These are phyloP conservation scores for Ramalina peruviana DNA, from an alignment of 495 filamentous ascomycete species.

Conservation along the genomic window DNA sequence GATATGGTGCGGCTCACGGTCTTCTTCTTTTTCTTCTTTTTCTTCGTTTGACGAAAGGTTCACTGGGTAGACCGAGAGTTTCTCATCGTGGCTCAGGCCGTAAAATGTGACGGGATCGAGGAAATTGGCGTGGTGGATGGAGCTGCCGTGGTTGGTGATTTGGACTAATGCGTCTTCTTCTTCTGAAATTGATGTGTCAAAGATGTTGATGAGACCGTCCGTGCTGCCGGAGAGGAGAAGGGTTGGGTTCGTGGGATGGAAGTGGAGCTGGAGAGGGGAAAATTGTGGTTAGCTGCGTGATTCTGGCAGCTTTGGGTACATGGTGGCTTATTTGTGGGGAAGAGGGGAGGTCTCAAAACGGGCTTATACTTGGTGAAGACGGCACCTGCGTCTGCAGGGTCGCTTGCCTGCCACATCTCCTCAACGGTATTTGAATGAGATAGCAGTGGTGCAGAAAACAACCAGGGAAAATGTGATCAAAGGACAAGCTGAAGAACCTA, in stretches of 20 bases:
- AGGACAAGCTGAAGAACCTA: conserved; percentile 15
- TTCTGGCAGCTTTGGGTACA: too few relatives aligned
- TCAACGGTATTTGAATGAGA: too few relatives aligned
- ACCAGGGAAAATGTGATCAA: background rate
- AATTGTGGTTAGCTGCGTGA: too few relatives aligned
- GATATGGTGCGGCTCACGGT: conserved; percentile 39
- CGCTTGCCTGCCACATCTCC: too few relatives aligned
- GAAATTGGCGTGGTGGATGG: conserved; percentile 77
- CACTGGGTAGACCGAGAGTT: conserved; percentile 59
- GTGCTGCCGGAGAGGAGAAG: conserved; percentile 75
- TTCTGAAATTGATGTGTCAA: conserved; percentile 57
- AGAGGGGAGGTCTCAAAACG: background rate
- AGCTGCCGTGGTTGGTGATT: conserved; percentile 73
- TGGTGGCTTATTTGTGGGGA: too few relatives aligned
- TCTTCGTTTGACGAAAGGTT: conserved; percentile 35
- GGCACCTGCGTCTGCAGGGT: background rate
- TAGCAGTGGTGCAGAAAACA: too few relatives aligned
- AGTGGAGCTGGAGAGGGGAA: conserved; percentile 41
- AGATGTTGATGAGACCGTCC: conserved; percentile 82
- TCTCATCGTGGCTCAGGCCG: conserved; percentile 68
- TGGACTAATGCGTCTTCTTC: conserved; percentile 79
- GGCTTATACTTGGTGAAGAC: background rate
- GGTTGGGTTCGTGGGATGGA: conserved; percentile 47
- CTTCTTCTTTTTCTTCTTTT: background rate
- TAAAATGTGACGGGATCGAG: conserved; percentile 53